phyloP scores from a whole-genome alignment of 257 asterid genomes.

The Solanum acaule region DNA sequence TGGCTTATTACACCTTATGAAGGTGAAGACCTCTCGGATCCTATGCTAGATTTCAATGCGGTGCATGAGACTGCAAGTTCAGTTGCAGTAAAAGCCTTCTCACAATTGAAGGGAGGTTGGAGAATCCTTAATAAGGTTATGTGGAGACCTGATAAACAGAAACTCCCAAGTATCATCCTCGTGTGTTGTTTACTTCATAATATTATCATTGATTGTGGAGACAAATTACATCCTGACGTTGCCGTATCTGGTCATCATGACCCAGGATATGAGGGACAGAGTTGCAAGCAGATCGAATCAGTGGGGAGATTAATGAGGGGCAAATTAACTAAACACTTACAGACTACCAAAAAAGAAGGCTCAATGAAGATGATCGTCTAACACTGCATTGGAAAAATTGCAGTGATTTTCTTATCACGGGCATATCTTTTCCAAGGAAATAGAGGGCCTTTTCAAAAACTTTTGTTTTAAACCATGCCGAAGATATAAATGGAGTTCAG shows the following conservation, averaged over 20 bases:
- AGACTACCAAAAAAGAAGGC: background rate
- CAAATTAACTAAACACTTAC: constrained; percentile 30
- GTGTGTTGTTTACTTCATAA: constrained; percentile 93
- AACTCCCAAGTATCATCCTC: constrained; percentile 77
- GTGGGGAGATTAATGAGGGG: constrained; percentile 47
- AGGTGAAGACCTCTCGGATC: constrained; percentile 23
- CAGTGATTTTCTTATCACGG: background rate
- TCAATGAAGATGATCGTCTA: background rate
- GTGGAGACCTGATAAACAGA: constrained; percentile 94
- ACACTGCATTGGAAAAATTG: background rate
- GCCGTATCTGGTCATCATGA: constrained; percentile 61
- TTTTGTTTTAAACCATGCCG: background rate
- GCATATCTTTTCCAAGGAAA: background rate
- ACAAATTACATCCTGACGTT: constrained; percentile 47
- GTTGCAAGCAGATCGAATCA: constrained; percentile 31
- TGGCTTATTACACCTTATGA: constrained; percentile 82
- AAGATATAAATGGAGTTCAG: background rate
- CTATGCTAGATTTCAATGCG: constrained; percentile 25
- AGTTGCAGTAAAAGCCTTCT: constrained; percentile 56
- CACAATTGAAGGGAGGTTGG: constrained; percentile 84
- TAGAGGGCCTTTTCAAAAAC: background rate
- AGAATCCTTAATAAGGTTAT: constrained; percentile 93
- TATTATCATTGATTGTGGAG: constrained; percentile 78
- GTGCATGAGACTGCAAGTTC: constrained; percentile 45
- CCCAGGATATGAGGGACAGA: constrained; percentile 24